Base-by-base conservation (phyloP, 2,329 filamentous ascomycete species). In the Cordyceps javanica region DNA sequence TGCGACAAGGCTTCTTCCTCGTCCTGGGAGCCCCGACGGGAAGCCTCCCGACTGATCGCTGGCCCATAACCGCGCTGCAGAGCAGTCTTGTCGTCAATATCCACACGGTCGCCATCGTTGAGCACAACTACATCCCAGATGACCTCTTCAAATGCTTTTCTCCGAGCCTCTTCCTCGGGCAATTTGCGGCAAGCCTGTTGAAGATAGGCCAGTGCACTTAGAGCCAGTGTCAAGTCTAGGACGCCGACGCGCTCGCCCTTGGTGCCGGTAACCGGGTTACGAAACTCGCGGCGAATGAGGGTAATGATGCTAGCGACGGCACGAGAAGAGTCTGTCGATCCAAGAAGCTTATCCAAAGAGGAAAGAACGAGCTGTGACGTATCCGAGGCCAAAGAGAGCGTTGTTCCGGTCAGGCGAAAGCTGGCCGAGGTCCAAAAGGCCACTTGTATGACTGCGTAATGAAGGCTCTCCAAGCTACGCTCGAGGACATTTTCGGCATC, bases 71-170 rank as follows among this genome's bases (percentile, higher is more conserved):
- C 58, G 26, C 41, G 58, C 10, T 57, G 58, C 14, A 57, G 42
- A 53, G 58, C 54, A 25, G 23, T 44, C 9, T 72, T 70, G 13
- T 75, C 72, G 53, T 75, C 72, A 5, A 85, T 72, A 60, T 86
- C 83, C 30, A 87, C 78, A 36, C 81, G 77, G 46, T 78, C 75
- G 9, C 82, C 82, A 63, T 84, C 76, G 59, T 81, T 78, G 16
- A 86, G 71, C 0, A 88, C 81, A 8, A 88, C 82, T 3, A 87
- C 80, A 64, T 88, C 85, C 85, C 85, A 88, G 9, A 88, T 74
- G 2, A 82, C 70, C 60, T 86, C 81, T 58, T 86, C 82, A 19
- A 75, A 73, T 11, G 73, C 72, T 8, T 77, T 70, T 1, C 75
- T 72, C 25, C 73, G 71, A 7, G 68, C 69, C 62, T 85, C 80